Percentiles rank a stretch among this genome's conserved stretches.
These are phyloP conservation scores for Psilocybe sp. DNA, from an alignment of 768 basidiomycete species.

Conservation along the genomic window DNA sequence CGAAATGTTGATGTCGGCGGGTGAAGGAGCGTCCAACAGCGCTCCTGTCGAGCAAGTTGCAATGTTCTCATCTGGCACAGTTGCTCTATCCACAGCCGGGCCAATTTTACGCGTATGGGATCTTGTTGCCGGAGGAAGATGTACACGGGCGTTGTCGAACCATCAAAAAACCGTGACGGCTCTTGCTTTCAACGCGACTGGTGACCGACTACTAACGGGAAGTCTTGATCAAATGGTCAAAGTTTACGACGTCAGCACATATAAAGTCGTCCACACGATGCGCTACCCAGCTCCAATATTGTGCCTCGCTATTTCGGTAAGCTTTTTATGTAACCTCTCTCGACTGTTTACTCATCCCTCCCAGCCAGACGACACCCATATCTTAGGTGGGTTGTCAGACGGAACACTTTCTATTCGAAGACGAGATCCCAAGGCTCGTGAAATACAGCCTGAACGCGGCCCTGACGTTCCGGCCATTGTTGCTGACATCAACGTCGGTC, in stretches of 20 bases:
- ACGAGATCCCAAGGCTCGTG: conserved; percentile 74
- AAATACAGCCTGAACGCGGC: conserved; percentile 22
- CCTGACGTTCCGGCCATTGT: conserved; percentile 10
- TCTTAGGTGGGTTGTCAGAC: conserved; percentile 96
- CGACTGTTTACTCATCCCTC: conserved; percentile 8
- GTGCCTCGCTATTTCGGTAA: conserved; percentile 86
- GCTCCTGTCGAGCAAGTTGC: conserved; percentile 89
- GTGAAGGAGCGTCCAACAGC: conserved; percentile 30
- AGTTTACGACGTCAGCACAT: conserved; percentile 92
- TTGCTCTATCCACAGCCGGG: conserved; percentile 83
- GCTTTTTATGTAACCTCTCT: conserved; percentile 17
- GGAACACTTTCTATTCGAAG: conserved; percentile 96
- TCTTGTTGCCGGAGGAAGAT: conserved; percentile 85
- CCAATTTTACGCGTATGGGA: conserved; percentile 96
- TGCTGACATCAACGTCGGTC: conserved; percentile 11
- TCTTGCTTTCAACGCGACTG: conserved; percentile 73
- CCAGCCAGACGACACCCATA: conserved; percentile 94
- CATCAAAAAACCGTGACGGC: conserved; percentile 98
- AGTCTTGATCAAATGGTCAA: conserved; percentile 98
- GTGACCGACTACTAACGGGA: conserved; percentile 82
- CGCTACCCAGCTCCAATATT: conserved; percentile 93
- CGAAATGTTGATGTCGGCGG: conserved; percentile 76
- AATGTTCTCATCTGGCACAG: conserved; percentile 87
- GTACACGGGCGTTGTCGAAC: conserved; percentile 89
- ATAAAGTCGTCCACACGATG: conserved; percentile 98